Conservation (phyloP, 192 early-diverging fungal species). For the Coemansia reversa region DNA sequence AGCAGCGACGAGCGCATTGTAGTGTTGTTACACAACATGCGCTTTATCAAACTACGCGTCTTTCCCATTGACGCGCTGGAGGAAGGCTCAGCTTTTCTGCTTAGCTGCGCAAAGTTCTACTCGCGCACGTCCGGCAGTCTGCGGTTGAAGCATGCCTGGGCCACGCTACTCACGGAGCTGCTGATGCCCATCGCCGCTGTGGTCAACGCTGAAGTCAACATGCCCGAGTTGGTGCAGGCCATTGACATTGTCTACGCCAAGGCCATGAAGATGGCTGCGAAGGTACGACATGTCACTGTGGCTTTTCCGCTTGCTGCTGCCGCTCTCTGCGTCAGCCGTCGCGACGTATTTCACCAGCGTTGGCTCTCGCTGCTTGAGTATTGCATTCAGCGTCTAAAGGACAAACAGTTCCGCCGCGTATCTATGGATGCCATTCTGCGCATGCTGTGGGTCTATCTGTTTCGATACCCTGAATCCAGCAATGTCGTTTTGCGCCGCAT, state of each 20-base stretch:
- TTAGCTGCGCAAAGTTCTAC: conserved; percentile 84
- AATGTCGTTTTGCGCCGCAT: conserved; percentile 46
- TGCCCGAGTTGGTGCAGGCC: conserved; percentile 89
- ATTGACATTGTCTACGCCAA: conserved; percentile 89
- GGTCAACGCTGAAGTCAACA: conserved; percentile 90
- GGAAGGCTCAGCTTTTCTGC: conserved; percentile 92
- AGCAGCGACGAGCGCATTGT: conserved; percentile 78
- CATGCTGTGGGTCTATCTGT: conserved; percentile 92
- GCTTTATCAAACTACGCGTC: conserved; percentile 88
- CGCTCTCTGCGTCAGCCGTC: conserved; percentile 84
- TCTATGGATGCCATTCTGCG: conserved; percentile 78
- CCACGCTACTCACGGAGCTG: conserved; percentile 85
- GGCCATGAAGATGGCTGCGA: conserved; percentile 86
- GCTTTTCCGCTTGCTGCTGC: conserved; percentile 86
- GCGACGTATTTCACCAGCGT: conserved; percentile 83
- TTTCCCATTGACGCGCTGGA: conserved; percentile 92
- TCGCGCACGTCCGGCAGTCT: conserved; percentile 74
- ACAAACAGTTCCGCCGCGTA: conserved; percentile 69
- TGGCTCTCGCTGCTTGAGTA: conserved; percentile 69
- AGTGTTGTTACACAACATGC: conserved; percentile 84
- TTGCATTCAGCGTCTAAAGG: conserved; percentile 72
- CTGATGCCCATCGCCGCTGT: conserved; percentile 88
- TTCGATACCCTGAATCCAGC: conserved; percentile 77
- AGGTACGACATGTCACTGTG: conserved; percentile 76
- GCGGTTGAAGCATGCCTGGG: conserved; percentile 88